phyloP scores from a whole-genome alignment of 106 monocot genomes.

The Dactylorhiza incarnata region DNA sequence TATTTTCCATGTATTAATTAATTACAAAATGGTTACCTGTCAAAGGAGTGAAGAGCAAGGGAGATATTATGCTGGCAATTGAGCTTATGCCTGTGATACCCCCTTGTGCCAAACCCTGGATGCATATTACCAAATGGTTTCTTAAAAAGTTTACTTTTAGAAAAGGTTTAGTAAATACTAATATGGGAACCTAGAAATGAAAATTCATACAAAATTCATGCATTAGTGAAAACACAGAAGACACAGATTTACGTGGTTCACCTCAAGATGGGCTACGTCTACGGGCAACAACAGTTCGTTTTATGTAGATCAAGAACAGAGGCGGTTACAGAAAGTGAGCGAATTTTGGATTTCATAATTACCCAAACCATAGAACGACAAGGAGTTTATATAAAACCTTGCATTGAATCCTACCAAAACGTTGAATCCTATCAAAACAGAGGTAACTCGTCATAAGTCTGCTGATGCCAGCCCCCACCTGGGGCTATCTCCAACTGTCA shows the following conservation, averaged over 20 bases:
- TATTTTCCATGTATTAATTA: not conserved
- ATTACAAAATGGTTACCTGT: slow-evolving; percentile 41
- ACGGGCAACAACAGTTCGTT: not conserved
- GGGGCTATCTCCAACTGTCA: not conserved
- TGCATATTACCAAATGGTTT: not conserved
- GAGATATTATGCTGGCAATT: slow-evolving; percentile 79
- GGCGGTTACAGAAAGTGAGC: not conserved
- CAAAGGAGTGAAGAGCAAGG: slow-evolving; percentile 69
- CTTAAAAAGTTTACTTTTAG: too few species aligned
- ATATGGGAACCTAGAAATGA: not conserved
- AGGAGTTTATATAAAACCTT: not conserved
- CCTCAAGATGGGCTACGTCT: not conserved
- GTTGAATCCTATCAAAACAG: not conserved
- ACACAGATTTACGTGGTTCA: not conserved
- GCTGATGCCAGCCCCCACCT: not conserved
- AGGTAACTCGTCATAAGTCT: not conserved
- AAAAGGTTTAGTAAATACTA: not conserved
- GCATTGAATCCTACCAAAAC: not conserved
- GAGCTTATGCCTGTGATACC: slow-evolving; percentile 81
- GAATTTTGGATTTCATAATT: not conserved
- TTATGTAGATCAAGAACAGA: too few species aligned
- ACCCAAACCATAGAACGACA: not conserved
- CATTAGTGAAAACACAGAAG: not conserved
- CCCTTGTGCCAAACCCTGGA: slow-evolving; percentile 98
- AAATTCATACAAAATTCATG: not conserved